Conservation (phyloP, 2,329 filamentous ascomycete genomes). For the Didymella segeticola region DNA sequence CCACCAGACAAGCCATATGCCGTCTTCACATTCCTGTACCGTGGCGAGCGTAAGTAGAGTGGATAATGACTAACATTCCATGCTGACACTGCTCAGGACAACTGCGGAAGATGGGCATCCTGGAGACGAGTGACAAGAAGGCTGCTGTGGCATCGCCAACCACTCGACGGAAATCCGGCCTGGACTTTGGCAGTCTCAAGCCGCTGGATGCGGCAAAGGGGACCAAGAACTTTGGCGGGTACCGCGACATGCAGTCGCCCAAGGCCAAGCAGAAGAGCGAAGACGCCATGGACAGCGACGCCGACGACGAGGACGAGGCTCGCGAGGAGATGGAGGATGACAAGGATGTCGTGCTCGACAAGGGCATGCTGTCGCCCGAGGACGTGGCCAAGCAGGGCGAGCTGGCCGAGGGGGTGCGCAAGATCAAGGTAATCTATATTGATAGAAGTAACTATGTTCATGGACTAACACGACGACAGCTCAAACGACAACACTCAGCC, state of each 20-base stretch:
- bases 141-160: slow-evolving; percentile 64
- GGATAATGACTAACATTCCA: neutral
- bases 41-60: slow-evolving; percentile 80
- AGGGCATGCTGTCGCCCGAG: slow-evolving; percentile 66
- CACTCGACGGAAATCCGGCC: slow-evolving; percentile 77
- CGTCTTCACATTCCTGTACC: slow-evolving; percentile 96
- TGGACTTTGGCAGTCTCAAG: slow-evolving; percentile 84
- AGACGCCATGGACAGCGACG: slow-evolving; percentile 75
- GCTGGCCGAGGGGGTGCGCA: slow-evolving; percentile 79
- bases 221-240: slow-evolving; percentile 87
- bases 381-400: slow-evolving; percentile 76
- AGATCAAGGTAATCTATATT: slow-evolving; percentile 67
- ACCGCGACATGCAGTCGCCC: slow-evolving; percentile 71
- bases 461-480: slow-evolving; percentile 56
- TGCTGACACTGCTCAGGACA: slow-evolving; percentile 67
- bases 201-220: slow-evolving; percentile 81
- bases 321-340: slow-evolving; percentile 67
- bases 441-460: too few species aligned
- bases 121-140: slow-evolving; percentile 69
- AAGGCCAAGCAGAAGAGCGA: slow-evolving; percentile 59
- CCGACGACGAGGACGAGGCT: slow-evolving; percentile 71
- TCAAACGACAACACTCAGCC: slow-evolving; percentile 80
- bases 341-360: slow-evolving; percentile 64
- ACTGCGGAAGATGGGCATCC: slow-evolving; percentile 94
- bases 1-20: slow-evolving; percentile 96